phyloP scores from a whole-genome alignment of 2,329 filamentous ascomycete species.

The Fusarium solani-melongenae region DNA sequence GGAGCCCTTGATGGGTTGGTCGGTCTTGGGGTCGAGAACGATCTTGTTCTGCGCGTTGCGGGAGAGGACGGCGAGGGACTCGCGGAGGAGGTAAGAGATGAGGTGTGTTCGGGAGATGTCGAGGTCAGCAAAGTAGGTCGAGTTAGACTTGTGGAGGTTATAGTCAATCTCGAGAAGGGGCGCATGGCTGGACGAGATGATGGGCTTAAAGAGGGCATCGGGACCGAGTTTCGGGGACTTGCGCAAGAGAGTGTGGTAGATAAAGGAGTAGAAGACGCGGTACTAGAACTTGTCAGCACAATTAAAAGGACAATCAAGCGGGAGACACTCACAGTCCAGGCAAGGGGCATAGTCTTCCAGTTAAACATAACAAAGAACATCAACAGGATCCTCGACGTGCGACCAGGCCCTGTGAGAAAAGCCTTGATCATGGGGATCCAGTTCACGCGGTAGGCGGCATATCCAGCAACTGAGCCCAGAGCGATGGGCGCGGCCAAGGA shows the following conservation, averaged over 20 bases:
- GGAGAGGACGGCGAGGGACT: conserved; percentile 64
- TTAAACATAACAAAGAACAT: conserved; percentile 71
- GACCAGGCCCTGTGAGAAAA: conserved; percentile 66
- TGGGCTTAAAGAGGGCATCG: conserved; percentile 77
- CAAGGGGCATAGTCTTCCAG: conserved; percentile 78
- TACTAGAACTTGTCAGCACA: conserved; percentile 52
- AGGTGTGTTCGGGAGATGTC: conserved; percentile 86
- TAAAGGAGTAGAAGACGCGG: conserved; percentile 68
- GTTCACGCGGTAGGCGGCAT: conserved; percentile 59
- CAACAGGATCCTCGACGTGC: conserved; percentile 63
- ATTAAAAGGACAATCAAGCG: not conserved
- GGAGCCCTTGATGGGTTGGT: conserved; percentile 61
- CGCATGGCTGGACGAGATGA: conserved; percentile 74
- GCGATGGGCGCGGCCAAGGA: conserved; percentile 57
- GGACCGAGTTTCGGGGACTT: conserved; percentile 62
- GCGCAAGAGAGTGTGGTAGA: conserved; percentile 64
- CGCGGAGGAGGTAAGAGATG: conserved; percentile 74
- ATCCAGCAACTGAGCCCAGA: conserved; percentile 58
- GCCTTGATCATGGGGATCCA: conserved; percentile 51
- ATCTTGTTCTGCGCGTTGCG: conserved; percentile 61
- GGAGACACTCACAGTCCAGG: conserved; percentile 75
- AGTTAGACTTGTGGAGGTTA: conserved; percentile 85
- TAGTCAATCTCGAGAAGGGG: conserved; percentile 85
- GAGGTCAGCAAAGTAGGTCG: conserved; percentile 88
- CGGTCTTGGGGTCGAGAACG: conserved; percentile 61